phyloP scores from a whole-genome alignment of 2,329 filamentous ascomycete genomes.

The Talaromyces sp. region DNA sequence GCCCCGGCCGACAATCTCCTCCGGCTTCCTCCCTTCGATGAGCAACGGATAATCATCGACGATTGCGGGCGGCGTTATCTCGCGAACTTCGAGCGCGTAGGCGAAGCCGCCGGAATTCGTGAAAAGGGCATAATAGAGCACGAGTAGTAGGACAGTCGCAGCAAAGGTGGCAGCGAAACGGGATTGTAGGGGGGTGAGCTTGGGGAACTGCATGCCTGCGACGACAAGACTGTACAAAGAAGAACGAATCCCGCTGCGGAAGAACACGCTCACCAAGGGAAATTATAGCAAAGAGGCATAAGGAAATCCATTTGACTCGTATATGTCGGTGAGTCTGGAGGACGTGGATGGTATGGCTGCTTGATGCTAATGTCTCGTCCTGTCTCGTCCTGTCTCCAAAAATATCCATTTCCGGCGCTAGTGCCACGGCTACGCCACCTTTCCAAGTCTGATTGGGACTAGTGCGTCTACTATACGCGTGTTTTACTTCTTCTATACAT shows the following conservation, averaged over 20 bases:
- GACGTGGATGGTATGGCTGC: background rate
- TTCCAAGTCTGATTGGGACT: no score
- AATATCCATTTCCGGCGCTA: background rate
- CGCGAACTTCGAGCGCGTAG: constrained; percentile 55
- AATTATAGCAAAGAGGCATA: background rate
- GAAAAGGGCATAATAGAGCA: constrained; percentile 59
- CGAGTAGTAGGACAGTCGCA: constrained; percentile 55
- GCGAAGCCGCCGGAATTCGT: constrained; percentile 54
- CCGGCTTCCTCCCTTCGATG: constrained; percentile 21
- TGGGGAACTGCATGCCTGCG: constrained; percentile 32
- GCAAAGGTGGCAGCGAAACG: constrained; percentile 64
- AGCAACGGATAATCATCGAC: constrained; percentile 47
- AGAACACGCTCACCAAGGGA: constrained; percentile 1
- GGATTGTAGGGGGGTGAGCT: constrained; percentile 66
- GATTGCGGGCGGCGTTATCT: constrained; percentile 32
- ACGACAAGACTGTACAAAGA: background rate
- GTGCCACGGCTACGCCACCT: background rate
- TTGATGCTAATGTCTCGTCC: background rate
- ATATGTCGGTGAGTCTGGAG: background rate
- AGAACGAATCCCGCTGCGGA: constrained; percentile 7
- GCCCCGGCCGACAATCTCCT: constrained; percentile 21
- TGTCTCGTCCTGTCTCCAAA: background rate
- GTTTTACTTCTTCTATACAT: no score
- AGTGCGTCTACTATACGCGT: no score
- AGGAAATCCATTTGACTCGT: constrained; percentile 1